These are phyloP conservation scores for Chloranthus sessilifolius DNA, from an alignment of 164 flowering plant species.

Conservation along the genomic window DNA sequence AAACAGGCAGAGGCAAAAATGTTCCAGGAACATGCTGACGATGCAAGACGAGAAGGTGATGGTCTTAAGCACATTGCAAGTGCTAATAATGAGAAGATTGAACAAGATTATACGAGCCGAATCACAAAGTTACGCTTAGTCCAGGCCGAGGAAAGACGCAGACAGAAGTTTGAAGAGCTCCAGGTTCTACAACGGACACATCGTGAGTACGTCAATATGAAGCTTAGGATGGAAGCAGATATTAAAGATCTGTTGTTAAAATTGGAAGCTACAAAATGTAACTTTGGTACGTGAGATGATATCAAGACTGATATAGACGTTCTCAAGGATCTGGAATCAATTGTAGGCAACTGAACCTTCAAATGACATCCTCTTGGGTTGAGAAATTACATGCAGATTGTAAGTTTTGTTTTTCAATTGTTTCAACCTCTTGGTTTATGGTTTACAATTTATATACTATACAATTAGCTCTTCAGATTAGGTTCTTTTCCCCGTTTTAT, in stretches of 20 bases:
- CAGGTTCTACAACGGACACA: constrained; percentile 61
- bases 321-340: background rate
- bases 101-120: constrained; percentile 58
- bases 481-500: constrained; percentile 6
- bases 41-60: constrained; percentile 88
- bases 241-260: constrained; percentile 68
- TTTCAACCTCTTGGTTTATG: too few species aligned
- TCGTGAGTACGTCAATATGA: constrained; percentile 68
- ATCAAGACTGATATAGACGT: background rate
- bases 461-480: constrained; percentile 22
- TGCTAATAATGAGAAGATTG: constrained; percentile 72
- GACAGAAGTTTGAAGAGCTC: constrained; percentile 70
- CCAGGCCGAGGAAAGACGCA: constrained; percentile 75
- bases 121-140: constrained; percentile 52
- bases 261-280: constrained; percentile 79
- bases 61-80: constrained; percentile 64
- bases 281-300: constrained; percentile 38
- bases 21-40: constrained; percentile 83
- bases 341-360: constrained; percentile 14
- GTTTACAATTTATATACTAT: constrained; percentile 18
- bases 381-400: constrained; percentile 6
- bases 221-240: constrained; percentile 80
- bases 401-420: constrained; percentile 9
- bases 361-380: too few species aligned
- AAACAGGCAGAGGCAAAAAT: constrained; percentile 87